phyloP scores from a whole-genome alignment of 2,329 filamentous ascomycete genomes.

The Zopfia rhizophila region DNA sequence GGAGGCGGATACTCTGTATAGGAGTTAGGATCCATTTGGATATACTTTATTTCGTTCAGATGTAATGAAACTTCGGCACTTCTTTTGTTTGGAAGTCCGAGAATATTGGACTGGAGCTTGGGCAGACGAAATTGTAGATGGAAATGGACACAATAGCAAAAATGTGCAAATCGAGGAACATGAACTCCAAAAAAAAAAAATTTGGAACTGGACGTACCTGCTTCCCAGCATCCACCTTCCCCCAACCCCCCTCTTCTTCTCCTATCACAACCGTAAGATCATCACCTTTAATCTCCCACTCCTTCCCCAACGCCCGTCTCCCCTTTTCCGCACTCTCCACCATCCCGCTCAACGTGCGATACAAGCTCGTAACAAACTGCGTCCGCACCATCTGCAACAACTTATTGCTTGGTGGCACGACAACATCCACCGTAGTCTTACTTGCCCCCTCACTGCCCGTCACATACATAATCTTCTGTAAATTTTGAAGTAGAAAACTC shows the following conservation, averaged over 20 bases:
- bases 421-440: constrained; percentile 81
- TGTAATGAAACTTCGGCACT: no score
- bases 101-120: no score
- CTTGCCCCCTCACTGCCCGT: constrained; percentile 75
- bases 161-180: background rate
- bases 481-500: constrained; percentile 79
- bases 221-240: constrained; percentile 47
- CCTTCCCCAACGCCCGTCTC: constrained; percentile 68
- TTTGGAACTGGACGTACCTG: constrained; percentile 35
- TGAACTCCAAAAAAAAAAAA: background rate
- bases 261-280: constrained; percentile 53
- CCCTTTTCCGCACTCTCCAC: constrained; percentile 93
- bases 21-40: background rate
- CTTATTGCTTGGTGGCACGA: constrained; percentile 86
- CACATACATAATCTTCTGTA: constrained; percentile 96
- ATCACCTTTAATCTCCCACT: constrained; percentile 64
- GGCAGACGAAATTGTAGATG: no score
- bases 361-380: constrained; percentile 92
- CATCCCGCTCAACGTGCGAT: constrained; percentile 94
- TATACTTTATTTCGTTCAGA: no score
- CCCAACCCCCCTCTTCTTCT: constrained; percentile 40
- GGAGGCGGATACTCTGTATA: constrained; percentile 84
- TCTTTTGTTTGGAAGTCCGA: no score
- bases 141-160: no score
- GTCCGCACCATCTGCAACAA: constrained; percentile 88